phyloP scores from a whole-genome alignment of 345 rosid species.

The Melaleuca quinquenervia region DNA sequence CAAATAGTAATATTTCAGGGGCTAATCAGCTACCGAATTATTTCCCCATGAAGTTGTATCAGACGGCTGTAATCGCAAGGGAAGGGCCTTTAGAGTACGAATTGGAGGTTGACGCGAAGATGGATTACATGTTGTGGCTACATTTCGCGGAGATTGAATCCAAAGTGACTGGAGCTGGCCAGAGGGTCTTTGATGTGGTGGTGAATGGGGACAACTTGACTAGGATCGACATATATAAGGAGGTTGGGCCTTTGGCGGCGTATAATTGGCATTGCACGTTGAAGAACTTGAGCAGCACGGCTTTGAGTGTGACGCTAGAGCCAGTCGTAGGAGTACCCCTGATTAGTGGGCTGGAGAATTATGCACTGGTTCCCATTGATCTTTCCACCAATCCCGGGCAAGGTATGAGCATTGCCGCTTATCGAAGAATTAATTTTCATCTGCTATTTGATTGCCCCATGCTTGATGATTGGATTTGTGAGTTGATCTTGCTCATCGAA shows the following conservation, averaged over 20 bases:
- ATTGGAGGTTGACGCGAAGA: slow-evolving; percentile 69
- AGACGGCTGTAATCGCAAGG: slow-evolving; percentile 40
- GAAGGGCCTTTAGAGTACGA: slow-evolving; percentile 40
- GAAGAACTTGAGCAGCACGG: slow-evolving; percentile 52
- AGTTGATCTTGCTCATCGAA: background rate
- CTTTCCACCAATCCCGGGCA: slow-evolving; percentile 70
- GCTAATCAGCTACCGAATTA: slow-evolving; percentile 60
- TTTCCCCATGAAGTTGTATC: slow-evolving; percentile 86
- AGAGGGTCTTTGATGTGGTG: slow-evolving; percentile 67
- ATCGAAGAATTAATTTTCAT: background rate
- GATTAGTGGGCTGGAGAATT: slow-evolving; percentile 80
- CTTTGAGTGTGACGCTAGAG: slow-evolving; percentile 43
- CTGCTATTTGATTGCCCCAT: background rate
- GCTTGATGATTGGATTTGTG: background rate
- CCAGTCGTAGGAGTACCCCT: slow-evolving; percentile 56
- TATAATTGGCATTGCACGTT: slow-evolving; percentile 37
- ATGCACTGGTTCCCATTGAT: slow-evolving; percentile 80
- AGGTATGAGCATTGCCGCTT: slow-evolving; percentile 23
- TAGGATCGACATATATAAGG: slow-evolving; percentile 49
- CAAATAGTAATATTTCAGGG: slow-evolving; percentile 27
- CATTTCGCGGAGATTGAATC: slow-evolving; percentile 94
- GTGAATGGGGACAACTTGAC: slow-evolving; percentile 63
- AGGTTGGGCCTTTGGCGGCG: slow-evolving; percentile 63
- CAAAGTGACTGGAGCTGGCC: slow-evolving; percentile 39
- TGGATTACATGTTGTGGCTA: slow-evolving; percentile 84